Base-by-base conservation (phyloP, 2,329 filamentous ascomycete genomes). In the Xylaria sp. region DNA sequence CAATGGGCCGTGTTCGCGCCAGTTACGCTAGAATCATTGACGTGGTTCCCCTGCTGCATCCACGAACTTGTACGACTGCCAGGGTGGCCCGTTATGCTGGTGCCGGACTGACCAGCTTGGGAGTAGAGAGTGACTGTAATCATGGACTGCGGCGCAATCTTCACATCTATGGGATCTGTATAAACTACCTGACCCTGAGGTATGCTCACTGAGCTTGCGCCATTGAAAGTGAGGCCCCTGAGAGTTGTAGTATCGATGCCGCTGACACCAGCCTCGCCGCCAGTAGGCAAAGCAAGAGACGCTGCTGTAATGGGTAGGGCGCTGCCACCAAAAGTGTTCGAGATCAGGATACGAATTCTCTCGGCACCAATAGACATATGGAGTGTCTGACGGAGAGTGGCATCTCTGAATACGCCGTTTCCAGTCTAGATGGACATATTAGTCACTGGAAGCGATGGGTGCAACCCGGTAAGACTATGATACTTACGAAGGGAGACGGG, bases 371-470 rank as follows among this genome's bases (percentile, higher is more conserved):
- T 82, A 7, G 88, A 87, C 72, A 89, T 80, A 71, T 88, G 86
- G 15, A 91, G 76, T 0, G 89, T 92, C 77, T 92, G 90, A 2
- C 90, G 88, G 70, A 92, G 83, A 0, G 90, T 91, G 1, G 88
- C 85, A 73, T 91, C 86, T 54, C 81, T 79, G 75, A 91, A 90
- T 6, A 88, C 84, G n/a, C 81, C 77, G 5, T 81, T 78, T 53
- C 78, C 78, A 46, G 78, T 74, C 68, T 80, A 78, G 77, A 31
- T 36, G n/a, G n/a, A 6, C 26, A 36, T 15, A 53, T 71, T 48
- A 71, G 51, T 4, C 7, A 38, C 42, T 13, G 17, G 40, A 53
- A 11, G 10, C 10, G 4, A 57, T n/a, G 28, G 31, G 31, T n/a
- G 2, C 53, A 17, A 40, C 7, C 17, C 5, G 23, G 54, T 10